phyloP scores from a whole-genome alignment of 306 rosid species.

The Rosa multiflora region DNA sequence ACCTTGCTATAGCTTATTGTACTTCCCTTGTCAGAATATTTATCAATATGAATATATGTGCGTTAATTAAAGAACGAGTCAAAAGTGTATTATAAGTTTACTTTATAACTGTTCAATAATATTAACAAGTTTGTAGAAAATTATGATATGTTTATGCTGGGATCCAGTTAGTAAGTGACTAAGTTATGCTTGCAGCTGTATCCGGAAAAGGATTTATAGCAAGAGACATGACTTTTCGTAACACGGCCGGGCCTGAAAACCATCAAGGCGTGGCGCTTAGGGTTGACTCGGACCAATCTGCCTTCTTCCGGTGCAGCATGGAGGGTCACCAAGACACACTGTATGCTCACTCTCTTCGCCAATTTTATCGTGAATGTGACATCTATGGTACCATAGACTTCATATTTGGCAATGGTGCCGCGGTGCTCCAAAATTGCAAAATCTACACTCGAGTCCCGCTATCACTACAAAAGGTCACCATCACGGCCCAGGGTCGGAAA shows the following conservation, averaged over 20 bases:
- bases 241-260: conserved; percentile 71
- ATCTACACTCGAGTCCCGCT: conserved; percentile 75
- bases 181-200: conserved; percentile 42
- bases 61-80: neutral
- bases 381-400: conserved; percentile 84
- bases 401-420: conserved; percentile 87
- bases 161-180: neutral
- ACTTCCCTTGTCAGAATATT: neutral
- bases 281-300: conserved; percentile 86
- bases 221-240: conserved; percentile 65
- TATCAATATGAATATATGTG: neutral
- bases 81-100: neutral
- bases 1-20: neutral
- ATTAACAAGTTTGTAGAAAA: neutral
- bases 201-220: conserved; percentile 84
- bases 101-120: neutral
- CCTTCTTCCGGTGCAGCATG: conserved; percentile 72
- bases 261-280: conserved; percentile 80
- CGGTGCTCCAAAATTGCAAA: conserved; percentile 72
- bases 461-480: conserved; percentile 68
- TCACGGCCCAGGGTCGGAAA: conserved; percentile 85
- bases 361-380: conserved; percentile 73
- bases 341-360: conserved; percentile 76
- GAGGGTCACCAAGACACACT: conserved; percentile 88
- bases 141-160: neutral